phyloP scores from a whole-genome alignment of 2,329 filamentous ascomycete species.

The Neofusicoccum sp. region DNA sequence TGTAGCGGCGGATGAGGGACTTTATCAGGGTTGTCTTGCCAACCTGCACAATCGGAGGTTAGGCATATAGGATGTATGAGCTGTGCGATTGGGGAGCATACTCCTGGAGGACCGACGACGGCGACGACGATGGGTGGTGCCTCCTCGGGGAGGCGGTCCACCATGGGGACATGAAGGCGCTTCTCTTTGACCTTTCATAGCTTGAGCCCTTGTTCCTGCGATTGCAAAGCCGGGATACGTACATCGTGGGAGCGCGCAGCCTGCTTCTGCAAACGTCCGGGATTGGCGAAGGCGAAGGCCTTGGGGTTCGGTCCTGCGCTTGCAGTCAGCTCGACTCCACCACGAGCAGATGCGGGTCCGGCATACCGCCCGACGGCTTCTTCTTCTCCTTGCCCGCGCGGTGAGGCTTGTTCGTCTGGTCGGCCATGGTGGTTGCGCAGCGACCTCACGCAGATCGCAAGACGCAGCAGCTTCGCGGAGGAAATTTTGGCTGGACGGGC shows the following conservation, averaged over 20 bases:
- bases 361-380: constrained; percentile 62
- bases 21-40: constrained; percentile 96
- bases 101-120: constrained; percentile 91
- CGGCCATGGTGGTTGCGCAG: constrained; percentile 60
- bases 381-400: constrained; percentile 88
- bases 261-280: constrained; percentile 74
- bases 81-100: constrained; percentile 39
- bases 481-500: constrained; percentile 15
- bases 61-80: constrained; percentile 8
- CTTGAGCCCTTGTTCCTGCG: neutral
- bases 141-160: constrained; percentile 94
- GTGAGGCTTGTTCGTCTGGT: constrained; percentile 83
- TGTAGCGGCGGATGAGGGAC: constrained; percentile 88
- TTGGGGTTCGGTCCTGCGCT: constrained; percentile 74
- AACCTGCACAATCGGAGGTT: constrained; percentile 41
- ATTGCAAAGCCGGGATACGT: constrained; percentile 25
- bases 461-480: constrained; percentile 10
- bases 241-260: constrained; percentile 72
- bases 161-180: constrained; percentile 89
- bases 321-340: constrained; percentile 20
- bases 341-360: neutral
- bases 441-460: constrained; percentile 12
- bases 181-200: constrained; percentile 81
- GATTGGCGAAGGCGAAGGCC: constrained; percentile 81
- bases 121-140: constrained; percentile 89